Evolutionary conservation across 2,329 filamentous ascomycete species (phyloP), one percentile per base, ranked within the genome.

Genomic region (Fusarium liriodendri): DNA sequence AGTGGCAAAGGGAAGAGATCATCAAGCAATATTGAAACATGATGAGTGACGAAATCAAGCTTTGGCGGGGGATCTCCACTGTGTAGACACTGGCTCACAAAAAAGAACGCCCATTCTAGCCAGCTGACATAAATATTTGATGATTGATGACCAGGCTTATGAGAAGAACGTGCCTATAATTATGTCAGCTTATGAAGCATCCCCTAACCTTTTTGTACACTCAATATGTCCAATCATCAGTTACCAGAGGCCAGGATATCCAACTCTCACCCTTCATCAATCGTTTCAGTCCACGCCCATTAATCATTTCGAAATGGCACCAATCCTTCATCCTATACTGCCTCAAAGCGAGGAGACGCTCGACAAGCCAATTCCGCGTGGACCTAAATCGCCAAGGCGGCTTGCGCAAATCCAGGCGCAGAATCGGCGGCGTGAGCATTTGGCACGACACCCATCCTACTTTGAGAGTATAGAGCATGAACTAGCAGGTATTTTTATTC

Each of bases 401-500:
- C 71, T 79, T 6, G 83, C 83, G 5, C 85, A 85, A 57, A 88
- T 94, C 59, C 85, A 87, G 37, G 84, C 89, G 29, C 94, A 93
- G 83, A 97, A 97, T 82, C 89, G 95, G 60, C 89, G 95, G 16
- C 92, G 93, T 74, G 91, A 92, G 77, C 97, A 95, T 79, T 87
- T 97, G 27, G 89, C 92, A 70, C 85, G 89, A 6, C 89, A 96
- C 79, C 91, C 92, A 3, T 88, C 90, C 63, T 97, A 97, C 83
- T 93, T 96, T 80, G 73, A 82, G 35, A 86, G 80, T 20, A 70
- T 84, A 5, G 89, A 91, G 52, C 88, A 90, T 67, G 88, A 91
- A 76, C 83, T 90, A 40, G 86, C 87, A 27, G 85, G 88, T 89
- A 77, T 37, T 47, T 27, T 52, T 10, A 33, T 40, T 38, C 45